phyloP scores from a whole-genome alignment of 352 stramenopile genomes.

The Phytophthora quininea region DNA sequence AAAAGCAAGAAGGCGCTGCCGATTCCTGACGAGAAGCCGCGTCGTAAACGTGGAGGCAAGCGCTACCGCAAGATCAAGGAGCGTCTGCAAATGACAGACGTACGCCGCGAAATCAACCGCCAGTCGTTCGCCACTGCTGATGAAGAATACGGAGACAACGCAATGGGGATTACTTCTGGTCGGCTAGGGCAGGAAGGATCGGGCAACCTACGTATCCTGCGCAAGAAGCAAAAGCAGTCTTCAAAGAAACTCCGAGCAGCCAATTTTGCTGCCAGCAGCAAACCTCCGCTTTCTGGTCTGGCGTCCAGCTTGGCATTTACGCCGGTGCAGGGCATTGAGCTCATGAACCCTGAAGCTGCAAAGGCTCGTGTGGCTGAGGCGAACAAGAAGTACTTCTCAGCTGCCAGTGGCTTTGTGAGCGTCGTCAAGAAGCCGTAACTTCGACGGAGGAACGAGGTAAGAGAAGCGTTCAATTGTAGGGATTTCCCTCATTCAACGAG shows the following conservation, averaged over 20 bases:
- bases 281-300: constrained; percentile 85
- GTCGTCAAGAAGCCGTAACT: constrained; percentile 84
- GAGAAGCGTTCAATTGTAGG: too few relatives aligned
- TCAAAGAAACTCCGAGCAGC: constrained; percentile 94
- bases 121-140: constrained; percentile 94
- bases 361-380: constrained; percentile 91
- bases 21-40: constrained; percentile 94
- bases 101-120: constrained; percentile 97
- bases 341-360: constrained; percentile 97
- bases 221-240: constrained; percentile 91
- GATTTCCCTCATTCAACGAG: not conserved
- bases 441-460: too few relatives aligned
- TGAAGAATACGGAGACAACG: constrained; percentile 98
- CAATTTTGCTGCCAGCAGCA: constrained; percentile 73
- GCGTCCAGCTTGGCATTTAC: constrained; percentile 98
- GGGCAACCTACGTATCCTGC: constrained; percentile 84
- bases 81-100: constrained; percentile 96
- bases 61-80: constrained; percentile 98
- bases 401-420: constrained; percentile 95
- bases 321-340: constrained; percentile 95
- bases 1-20: constrained; percentile 98
- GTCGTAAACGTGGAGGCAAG: constrained; percentile 94
- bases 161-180: constrained; percentile 96
- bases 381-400: constrained; percentile 98
- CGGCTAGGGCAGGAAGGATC: constrained; percentile 91